Conservation (phyloP, 2,329 filamentous ascomycete species). For the Microsporum canis region DNA sequence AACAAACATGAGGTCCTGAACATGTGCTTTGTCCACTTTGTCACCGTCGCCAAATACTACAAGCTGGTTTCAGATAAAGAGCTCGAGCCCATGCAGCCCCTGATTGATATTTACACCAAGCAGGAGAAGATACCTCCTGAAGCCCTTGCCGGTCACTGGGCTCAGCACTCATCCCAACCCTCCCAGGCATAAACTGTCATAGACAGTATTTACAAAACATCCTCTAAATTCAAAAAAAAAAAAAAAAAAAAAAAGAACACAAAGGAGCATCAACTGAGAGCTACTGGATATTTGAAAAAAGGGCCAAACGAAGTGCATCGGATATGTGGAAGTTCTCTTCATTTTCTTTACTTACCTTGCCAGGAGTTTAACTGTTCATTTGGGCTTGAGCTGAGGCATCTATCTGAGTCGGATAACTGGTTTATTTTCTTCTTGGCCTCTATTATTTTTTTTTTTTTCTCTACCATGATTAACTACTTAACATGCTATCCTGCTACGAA, state of each 20-base stretch:
- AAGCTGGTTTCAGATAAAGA: constrained; percentile 81
- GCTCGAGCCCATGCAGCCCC: constrained; percentile 87
- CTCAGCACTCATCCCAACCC: constrained; percentile 21
- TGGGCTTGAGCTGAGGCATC: not conserved
- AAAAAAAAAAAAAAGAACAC: not conserved
- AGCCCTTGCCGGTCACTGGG: constrained; percentile 36
- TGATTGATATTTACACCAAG: constrained; percentile 83
- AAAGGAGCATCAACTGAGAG: not conserved
- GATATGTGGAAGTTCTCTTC: not conserved
- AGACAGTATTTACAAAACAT: too few relatives aligned
- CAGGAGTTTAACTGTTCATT: not conserved
- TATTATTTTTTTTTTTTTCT: too few relatives aligned
- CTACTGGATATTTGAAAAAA: not conserved
- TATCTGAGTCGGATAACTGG: not conserved
- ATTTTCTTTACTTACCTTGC: not conserved
- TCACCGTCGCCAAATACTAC: constrained; percentile 66
- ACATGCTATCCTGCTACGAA: not conserved
- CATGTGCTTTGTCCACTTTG: constrained; percentile 77
- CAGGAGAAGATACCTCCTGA: constrained; percentile 78
- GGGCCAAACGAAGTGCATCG: not conserved
- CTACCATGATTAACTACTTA: not conserved
- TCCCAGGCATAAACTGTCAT: not conserved
- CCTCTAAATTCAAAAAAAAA: not conserved
- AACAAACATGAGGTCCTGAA: constrained; percentile 62
- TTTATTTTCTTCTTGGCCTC: not conserved